Evolutionary conservation across 129 eudicot species (phyloP), one percentile per base, ranked within the genome.

Genomic region (Smallanthus sonchifolius): DNA sequence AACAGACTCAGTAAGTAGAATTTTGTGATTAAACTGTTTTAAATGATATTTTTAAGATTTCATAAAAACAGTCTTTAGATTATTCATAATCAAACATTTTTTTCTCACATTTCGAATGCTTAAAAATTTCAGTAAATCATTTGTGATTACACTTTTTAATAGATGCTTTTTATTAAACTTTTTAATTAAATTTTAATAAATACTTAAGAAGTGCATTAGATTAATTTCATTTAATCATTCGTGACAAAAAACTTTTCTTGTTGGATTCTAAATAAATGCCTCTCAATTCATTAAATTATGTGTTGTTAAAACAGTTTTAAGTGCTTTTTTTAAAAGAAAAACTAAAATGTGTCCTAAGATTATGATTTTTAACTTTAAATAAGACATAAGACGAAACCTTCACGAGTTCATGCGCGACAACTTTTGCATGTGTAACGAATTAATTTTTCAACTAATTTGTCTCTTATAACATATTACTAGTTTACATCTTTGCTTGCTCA

Each of bases 1-100:
- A 55, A 86, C 96, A 59, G 99, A 95, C 75, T 87, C 99, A 2
- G 99, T 91, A 70, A 88, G 87, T 57, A 67, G n/a, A 71, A n/a
- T 14, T 72, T 34, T 36, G 2, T 20, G 5, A 1, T 49, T 49
- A 49, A 49, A 24, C 30, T 24, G 30, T 24, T 24, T 24, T 24
- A 24, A 24, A 24, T 24, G 30, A 24, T 24, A 24, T 24, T 24
- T 24, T 37, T 6, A 37, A 37, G 16, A 48, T 48, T 14, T 13
- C 2, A 13, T 11, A 20, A 19, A 17, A 51, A 2, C 3, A 9
- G 5, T 17, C 9, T 15, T 16, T 51, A 51, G 3, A 16, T 51
- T 51, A 51, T 51, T 17, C 57, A 51, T 51, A 16, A 51, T 51
- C 8, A n/a, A 17, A 51, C 10, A 5, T 2, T 51, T 2, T 51